Conservation (phyloP, 2,329 filamentous ascomycete genomes). For the Xylaria sp. region DNA sequence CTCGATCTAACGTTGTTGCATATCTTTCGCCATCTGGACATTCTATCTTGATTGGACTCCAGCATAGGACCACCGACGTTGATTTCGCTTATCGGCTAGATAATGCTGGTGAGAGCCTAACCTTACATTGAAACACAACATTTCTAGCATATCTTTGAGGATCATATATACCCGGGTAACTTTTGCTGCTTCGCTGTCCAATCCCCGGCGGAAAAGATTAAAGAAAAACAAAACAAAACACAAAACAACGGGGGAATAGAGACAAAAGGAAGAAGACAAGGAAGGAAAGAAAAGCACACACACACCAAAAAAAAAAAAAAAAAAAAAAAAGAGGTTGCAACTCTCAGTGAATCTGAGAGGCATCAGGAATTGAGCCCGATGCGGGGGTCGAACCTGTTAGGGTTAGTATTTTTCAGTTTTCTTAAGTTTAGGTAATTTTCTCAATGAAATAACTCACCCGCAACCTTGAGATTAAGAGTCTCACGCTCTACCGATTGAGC, state of each 20-base stretch:
- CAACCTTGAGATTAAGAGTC: conserved; percentile 66
- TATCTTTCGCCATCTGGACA: background rate
- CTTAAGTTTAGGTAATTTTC: too few relatives aligned
- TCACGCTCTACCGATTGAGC: conserved; percentile 79
- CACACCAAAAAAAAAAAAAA: background rate
- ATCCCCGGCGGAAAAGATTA: background rate
- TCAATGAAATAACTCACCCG: conserved; percentile 37
- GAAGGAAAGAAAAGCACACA: too few relatives aligned
- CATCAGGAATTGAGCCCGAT: conserved; percentile 57
- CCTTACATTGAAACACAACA: background rate
- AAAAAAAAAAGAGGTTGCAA: conserved; percentile 5
- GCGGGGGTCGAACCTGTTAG: conserved; percentile 57
- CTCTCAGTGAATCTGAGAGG: conserved; percentile 27
- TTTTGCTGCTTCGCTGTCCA: too few relatives aligned
- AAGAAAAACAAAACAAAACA: too few relatives aligned
- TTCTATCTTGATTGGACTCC: too few relatives aligned
- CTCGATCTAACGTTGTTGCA: background rate
- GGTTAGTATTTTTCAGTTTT: conserved; percentile 6
- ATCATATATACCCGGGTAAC: background rate
- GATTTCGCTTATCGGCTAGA: background rate
- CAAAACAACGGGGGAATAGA: background rate
- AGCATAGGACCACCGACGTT: background rate
- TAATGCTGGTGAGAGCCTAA: too few relatives aligned
- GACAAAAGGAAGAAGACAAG: background rate
- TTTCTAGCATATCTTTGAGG: background rate